Evolutionary conservation across 1,284 basidiomycete genomes (phyloP).

Genomic region (Puccinia brachypodii): DNA sequence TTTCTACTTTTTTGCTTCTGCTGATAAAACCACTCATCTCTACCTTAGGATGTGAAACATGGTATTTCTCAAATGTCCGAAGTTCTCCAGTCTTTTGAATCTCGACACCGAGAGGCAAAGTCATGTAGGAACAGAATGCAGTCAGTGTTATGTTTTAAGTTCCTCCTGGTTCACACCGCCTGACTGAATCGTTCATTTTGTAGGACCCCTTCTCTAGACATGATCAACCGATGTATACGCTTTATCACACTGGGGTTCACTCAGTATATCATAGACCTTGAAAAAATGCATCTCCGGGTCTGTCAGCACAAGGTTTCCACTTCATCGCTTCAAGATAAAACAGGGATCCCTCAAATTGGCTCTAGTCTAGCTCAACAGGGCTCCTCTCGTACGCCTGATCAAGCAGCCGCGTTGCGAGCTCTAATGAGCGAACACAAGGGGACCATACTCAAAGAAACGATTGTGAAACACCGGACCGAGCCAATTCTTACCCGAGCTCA

Average conservation of each 20-base stretch:
- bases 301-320: background rate
- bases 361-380: background rate
- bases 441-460: slow-evolving; percentile 23
- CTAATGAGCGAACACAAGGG: slow-evolving; percentile 36
- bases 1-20: background rate
- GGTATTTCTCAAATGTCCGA: slow-evolving; percentile 43
- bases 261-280: slow-evolving; percentile 37
- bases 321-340: slow-evolving; percentile 2
- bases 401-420: slow-evolving; percentile 29
- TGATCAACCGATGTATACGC: slow-evolving; percentile 43
- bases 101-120: slow-evolving; percentile 15
- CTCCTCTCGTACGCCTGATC: background rate
- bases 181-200: background rate
- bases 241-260: slow-evolving; percentile 24
- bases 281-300: slow-evolving; percentile 23
- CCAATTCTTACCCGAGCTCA: slow-evolving; percentile 33
- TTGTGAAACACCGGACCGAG: slow-evolving; percentile 1
- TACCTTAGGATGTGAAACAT: slow-evolving; percentile 34
- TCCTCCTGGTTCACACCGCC: background rate
- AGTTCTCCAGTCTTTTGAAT: slow-evolving; percentile 34
- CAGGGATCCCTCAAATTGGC: background rate
- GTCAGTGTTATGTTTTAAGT: background rate
- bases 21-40: background rate
- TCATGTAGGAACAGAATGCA: slow-evolving; percentile 18
- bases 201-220: slow-evolving; percentile 36